Evolutionary conservation across 2,329 filamentous ascomycete species (phyloP), one percentile per base, ranked within the genome.

Genomic region (Rhynchosporium agropyri): DNA sequence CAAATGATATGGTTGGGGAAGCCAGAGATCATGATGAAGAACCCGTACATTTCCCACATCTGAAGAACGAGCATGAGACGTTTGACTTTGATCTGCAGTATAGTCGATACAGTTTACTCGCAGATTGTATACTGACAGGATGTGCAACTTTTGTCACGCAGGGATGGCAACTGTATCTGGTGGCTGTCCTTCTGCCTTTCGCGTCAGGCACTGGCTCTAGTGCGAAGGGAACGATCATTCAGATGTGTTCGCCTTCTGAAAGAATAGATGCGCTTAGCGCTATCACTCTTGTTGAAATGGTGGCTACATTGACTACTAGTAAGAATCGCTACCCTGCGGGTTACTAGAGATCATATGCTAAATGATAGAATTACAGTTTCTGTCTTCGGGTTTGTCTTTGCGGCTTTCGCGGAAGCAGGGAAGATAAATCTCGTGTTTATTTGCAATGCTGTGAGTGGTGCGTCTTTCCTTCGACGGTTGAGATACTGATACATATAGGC

Each of bases 201-300:
- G 87, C 86, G 0, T 88, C 88, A 0, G 89, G 89, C 0, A 88
- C 88, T 0, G 88, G 87, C 0, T 83, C 87, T 0, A 86, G 88
- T 0, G 86, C 87, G 1, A 91, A 91, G 67, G 89, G 88, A 0
- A 86, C 88, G n/a, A 89, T 91, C 63, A 82, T 89, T 0, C 84
- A 89, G 62, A 88, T 91, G 86, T 87, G 87, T 50, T 78, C 86
- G 0, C 79, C 84, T 1, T 79, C 79, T 0, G 83, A 88, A 61
- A 80, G 88, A 0, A 81, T 84, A 0, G 88, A 91, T 70, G 88
- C 89, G 0, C 76, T 91, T 3, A 86, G 86, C 45, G 87, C 86
- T 0, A 86, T 91, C 12, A 89, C 86, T 0, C 76, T 91, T 0
- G 84, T 91, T 0, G 89, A 91, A 70, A 90, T 89, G 66, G 81